phyloP scores from a whole-genome alignment of 768 basidiomycete species.

The Strobilomyces echinocephalus region DNA sequence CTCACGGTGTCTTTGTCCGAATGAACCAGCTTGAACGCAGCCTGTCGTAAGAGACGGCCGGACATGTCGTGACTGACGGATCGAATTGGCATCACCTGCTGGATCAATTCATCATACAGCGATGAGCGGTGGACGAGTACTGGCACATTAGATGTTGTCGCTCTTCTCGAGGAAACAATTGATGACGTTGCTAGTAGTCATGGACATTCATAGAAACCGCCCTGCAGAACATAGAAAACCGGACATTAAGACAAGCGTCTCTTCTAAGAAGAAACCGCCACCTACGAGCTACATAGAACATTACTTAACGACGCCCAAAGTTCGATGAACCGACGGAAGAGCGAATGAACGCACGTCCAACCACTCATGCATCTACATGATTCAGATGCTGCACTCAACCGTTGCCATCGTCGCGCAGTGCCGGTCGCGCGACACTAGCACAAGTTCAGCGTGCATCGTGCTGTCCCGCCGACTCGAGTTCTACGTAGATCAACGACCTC shows the following conservation, averaged over 20 bases:
- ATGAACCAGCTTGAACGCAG: constrained; percentile 34
- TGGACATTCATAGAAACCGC: constrained; percentile 33
- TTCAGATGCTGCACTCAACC: constrained; percentile 77
- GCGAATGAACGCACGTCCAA: constrained; percentile 46
- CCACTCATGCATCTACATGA: constrained; percentile 80
- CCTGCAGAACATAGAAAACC: constrained; percentile 47
- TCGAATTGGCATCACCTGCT: constrained; percentile 52
- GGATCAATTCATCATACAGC: constrained; percentile 5
- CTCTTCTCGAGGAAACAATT: constrained; percentile 46
- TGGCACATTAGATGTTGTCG: constrained; percentile 66
- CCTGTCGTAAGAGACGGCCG: constrained; percentile 55
- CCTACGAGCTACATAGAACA: constrained; percentile 72
- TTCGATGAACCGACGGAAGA: constrained; percentile 6
- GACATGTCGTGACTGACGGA: constrained; percentile 60
- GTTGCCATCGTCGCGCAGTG: constrained; percentile 70
- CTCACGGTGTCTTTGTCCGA: not conserved
- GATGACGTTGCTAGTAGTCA: constrained; percentile 7
- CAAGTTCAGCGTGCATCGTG: constrained; percentile 45
- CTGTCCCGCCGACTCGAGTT: constrained; percentile 84
- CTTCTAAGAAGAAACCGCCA: constrained; percentile 10
- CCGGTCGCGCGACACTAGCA: constrained; percentile 28
- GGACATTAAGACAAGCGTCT: constrained; percentile 17
- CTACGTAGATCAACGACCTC: constrained; percentile 33
- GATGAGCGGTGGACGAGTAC: not conserved
- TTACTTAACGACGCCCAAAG: constrained; percentile 46